These are phyloP conservation scores for Closterium sp. DNA, from an alignment of 139 green algal species.

Conservation along the genomic window DNA sequence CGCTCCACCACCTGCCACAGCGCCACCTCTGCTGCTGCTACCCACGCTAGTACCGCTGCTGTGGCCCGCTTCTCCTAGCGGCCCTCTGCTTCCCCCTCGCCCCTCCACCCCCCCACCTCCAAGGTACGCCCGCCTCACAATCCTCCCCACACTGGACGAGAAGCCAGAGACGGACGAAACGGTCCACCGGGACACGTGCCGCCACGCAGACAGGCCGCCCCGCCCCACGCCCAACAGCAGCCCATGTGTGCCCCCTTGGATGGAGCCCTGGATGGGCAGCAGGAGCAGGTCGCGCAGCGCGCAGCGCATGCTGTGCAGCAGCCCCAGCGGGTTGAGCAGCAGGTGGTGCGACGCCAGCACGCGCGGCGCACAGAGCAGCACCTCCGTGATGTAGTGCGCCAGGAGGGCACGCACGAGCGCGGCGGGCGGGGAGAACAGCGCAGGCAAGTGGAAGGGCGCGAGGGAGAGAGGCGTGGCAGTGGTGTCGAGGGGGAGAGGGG, in stretches of 20 bases:
- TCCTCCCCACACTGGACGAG: constrained; percentile 41
- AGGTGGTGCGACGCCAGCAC: constrained; percentile 67
- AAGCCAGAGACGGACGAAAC: constrained; percentile 62
- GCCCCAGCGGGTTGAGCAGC: constrained; percentile 68
- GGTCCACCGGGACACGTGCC: constrained; percentile 64
- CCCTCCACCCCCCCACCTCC: background rate
- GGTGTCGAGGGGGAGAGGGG: constrained; percentile 25
- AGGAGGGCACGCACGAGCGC: constrained; percentile 55
- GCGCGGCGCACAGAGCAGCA: constrained; percentile 60
- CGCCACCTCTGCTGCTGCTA: background rate
- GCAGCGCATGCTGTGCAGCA: constrained; percentile 55
- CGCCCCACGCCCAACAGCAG: constrained; percentile 65
- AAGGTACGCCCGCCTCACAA: background rate
- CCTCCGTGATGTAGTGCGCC: constrained; percentile 63
- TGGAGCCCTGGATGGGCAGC: constrained; percentile 59
- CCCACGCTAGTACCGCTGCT: background rate
- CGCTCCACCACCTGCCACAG: background rate
- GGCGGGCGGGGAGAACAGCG: constrained; percentile 51
- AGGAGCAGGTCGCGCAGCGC: constrained; percentile 59
- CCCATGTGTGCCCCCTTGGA: constrained; percentile 33
- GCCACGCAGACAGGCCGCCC: constrained; percentile 61
- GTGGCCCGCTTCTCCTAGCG: background rate
- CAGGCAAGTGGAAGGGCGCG: constrained; percentile 18
- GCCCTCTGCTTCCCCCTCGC: background rate
- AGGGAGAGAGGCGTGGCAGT: constrained; percentile 25